Evolutionary conservation across 768 basidiomycete species (phyloP), one percentile per base, ranked within the genome.

Genomic region (Termitomyces sp.): DNA sequence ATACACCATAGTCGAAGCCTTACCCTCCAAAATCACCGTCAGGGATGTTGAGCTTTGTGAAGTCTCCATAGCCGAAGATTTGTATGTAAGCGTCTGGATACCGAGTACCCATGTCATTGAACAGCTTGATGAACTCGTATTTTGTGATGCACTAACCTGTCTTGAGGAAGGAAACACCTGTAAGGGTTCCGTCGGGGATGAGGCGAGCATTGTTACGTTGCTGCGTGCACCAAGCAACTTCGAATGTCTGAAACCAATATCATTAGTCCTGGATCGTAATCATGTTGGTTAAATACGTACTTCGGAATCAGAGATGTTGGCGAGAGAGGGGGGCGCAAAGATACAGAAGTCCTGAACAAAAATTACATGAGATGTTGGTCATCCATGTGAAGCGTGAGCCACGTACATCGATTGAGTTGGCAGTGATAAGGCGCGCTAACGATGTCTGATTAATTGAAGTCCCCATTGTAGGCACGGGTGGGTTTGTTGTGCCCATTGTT

Each of bases 161-260:
- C 62, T 75, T 76, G 31, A 79, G 63, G 67, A 78, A 73, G 4
- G 74, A 72, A 33, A 76, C 73, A 31, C 76, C 77, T 13, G 70
- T 73, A 46, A 80, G 61, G 0, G 73, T 74, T 27, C 76, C 76
- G 58, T 80, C 77, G 0, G 78, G 78, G 59, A 80, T 78, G 15
- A 79, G 65, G 31, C 78, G 73, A 4, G 77, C 78, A 41, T 77
- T 74, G 64, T 80, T 80, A 47, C 78, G 72, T 8, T 69, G 72
- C 59, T 76, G 61, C 3, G 75, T 76, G 57, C 78, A 80, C 78
- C 77, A 80, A 5, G 78, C 78, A 13, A 80, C 76, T 59, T 78
- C 77, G 57, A 70, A 66, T 0, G 73, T 75, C 75, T 79, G 59
- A 24, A 33, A 54, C 11, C 8, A n/a, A 20, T 13, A 42, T 30